These are phyloP conservation scores for Hippophae rhamnoides DNA, from an alignment of 306 rosid species.

Conservation along the genomic window DNA sequence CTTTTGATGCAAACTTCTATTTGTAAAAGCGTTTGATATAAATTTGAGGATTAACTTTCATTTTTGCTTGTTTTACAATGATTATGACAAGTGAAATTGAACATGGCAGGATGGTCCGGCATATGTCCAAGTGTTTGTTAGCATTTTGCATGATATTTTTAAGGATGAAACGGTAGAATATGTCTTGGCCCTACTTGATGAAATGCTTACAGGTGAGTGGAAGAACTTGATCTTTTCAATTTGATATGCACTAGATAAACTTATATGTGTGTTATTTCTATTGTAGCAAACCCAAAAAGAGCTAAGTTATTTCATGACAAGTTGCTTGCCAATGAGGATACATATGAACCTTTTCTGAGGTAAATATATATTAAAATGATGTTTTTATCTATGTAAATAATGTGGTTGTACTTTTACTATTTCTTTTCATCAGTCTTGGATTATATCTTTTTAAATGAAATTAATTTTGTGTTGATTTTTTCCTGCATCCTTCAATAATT, in stretches of 20 bases:
- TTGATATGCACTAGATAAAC: background rate
- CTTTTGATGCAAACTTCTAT: background rate
- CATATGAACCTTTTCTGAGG: constrained; percentile 89
- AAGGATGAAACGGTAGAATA: constrained; percentile 95
- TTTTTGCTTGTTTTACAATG: constrained; percentile 9
- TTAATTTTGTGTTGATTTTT: too few relatives aligned
- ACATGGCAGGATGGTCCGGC: constrained; percentile 85
- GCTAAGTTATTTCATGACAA: constrained; percentile 83
- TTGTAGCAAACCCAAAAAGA: constrained; percentile 79
- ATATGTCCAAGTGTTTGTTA: constrained; percentile 72
- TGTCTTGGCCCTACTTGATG: constrained; percentile 78
- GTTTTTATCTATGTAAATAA: too few relatives aligned
- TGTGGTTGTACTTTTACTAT: too few relatives aligned
- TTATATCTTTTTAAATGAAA: too few relatives aligned
- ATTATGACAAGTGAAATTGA: constrained; percentile 11
- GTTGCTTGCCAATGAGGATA: constrained; percentile 59
- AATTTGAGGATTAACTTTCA: constrained; percentile 3
- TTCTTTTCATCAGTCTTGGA: too few relatives aligned
- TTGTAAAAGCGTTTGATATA: constrained; percentile 2
- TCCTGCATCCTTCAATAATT: too few relatives aligned
- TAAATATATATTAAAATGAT: constrained; percentile 25
- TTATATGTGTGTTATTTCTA: constrained; percentile 15
- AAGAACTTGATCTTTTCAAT: constrained; percentile 4
- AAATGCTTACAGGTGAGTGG: constrained; percentile 72
- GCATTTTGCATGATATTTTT: constrained; percentile 68